phyloP scores from a whole-genome alignment of 176 grass and related monocot genomes.

The Cymbopogon citratus region DNA sequence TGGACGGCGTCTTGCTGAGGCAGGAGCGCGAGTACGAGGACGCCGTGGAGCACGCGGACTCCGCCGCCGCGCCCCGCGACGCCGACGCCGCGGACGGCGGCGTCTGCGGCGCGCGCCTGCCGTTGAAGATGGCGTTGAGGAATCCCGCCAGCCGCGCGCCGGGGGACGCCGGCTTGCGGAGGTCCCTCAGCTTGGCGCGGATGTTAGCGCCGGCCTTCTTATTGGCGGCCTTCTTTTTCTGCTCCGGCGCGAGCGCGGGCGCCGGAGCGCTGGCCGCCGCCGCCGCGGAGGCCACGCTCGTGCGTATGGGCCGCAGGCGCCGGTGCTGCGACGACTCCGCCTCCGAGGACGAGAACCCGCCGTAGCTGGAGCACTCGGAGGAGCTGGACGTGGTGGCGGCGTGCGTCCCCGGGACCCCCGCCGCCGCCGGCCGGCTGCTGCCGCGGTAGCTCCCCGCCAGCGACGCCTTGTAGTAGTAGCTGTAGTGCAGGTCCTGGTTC shows the following conservation, averaged over 20 bases:
- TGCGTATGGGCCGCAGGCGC: conserved; percentile 47
- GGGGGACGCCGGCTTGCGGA: conserved; percentile 75
- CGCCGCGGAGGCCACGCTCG: neutral
- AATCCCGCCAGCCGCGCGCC: conserved; percentile 73
- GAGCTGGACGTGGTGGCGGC: conserved; percentile 76
- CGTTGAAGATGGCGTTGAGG: conserved; percentile 76
- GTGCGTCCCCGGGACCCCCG: conserved; percentile 25
- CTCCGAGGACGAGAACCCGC: conserved; percentile 92
- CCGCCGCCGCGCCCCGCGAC: neutral
- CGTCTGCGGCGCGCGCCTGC: conserved; percentile 26
- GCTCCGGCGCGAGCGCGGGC: conserved; percentile 26
- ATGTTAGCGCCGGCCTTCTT: conserved; percentile 49
- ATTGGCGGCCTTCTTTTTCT: conserved; percentile 48
- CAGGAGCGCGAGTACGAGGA: conserved; percentile 79
- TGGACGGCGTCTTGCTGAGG: conserved; percentile 92
- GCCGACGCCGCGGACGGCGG: conserved; percentile 1
- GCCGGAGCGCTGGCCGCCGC: neutral
- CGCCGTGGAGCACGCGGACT: conserved; percentile 71
- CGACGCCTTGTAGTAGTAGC: conserved; percentile 48
- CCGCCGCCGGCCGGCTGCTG: too few species aligned
- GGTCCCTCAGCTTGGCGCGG: conserved; percentile 64
- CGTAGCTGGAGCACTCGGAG: conserved; percentile 90
- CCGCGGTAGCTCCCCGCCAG: conserved; percentile 50
- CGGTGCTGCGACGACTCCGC: conserved; percentile 59
- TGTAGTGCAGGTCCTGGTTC: conserved; percentile 35